Evolutionary conservation across 2,329 filamentous ascomycete species (phyloP), one percentile per base, ranked within the genome.

Genomic region (Colletotrichum incanum): DNA sequence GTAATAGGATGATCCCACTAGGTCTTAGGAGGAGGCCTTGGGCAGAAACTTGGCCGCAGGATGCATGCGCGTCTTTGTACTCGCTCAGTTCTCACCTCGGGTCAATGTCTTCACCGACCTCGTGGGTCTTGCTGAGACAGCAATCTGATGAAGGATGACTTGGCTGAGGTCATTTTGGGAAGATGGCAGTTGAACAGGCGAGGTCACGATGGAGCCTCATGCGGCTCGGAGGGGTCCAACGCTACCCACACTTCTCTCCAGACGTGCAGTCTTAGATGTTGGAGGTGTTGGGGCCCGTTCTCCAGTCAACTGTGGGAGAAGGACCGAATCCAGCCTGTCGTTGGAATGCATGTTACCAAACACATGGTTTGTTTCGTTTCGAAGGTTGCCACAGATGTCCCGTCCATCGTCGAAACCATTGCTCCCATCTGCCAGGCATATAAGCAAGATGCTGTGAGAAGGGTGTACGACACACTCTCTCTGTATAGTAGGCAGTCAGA

Each of bases 121-220:
- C 59, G 47, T 70, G 54, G 65, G 60, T 31, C 54, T 4, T 8
- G n/a, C 41, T 49, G 47, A 49, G 47, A 61, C 65, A 2, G 31
- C 63, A 26, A 7, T 47, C 31, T 34, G 26, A n/a, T 47, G 41
- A 47, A 69, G 45, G 70, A 61, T 43, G 65, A 61, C 70, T 72
- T 72, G 70, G 70, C 70, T 72, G 70, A 72, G 70, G 70, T 72
- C 70, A 72, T 72, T 6, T 67, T 14, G 54, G 26, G 45, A 12
- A 1, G 6, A 28, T 55, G 16, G 49, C 16, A 59, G 54, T 7
- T 34, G 65, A 28, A 34, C 37, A 34, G 26, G 47, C 47, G 16
- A 55, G 31, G 47, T 41, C 18, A 26, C 39, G 23, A 70, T 50
- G 54, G 65, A 45, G 47, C 34, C 43, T 11, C 23, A 67, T 60